These are phyloP conservation scores for Annulohypoxylon stygium DNA, from an alignment of 495 filamentous ascomycete species.

Conservation along the genomic window DNA sequence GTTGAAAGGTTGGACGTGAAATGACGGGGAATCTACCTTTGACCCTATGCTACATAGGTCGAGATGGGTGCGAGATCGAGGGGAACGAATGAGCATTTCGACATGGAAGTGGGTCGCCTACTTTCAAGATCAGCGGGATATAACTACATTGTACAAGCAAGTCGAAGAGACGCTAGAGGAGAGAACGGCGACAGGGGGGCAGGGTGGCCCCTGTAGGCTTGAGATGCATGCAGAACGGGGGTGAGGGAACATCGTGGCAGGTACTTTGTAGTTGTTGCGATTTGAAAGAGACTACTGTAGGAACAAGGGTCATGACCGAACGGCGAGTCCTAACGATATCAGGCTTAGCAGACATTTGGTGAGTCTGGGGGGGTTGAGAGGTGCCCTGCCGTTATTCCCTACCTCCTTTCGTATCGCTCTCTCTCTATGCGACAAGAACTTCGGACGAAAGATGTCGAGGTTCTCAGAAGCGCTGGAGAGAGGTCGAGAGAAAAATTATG, in stretches of 20 bases:
- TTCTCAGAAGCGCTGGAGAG: background rate
- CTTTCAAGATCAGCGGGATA: conserved; percentile 48
- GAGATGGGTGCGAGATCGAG: conserved; percentile 45
- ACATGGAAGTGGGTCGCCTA: conserved; percentile 33
- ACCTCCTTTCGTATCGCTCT: conserved; percentile 25
- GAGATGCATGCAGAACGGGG: conserved; percentile 37
- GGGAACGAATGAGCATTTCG: conserved; percentile 32
- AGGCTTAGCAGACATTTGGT: conserved; percentile 32
- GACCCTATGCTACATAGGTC: conserved; percentile 28
- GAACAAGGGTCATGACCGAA: conserved; percentile 46
- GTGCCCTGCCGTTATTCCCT: conserved; percentile 15
- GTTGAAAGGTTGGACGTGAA: conserved; percentile 23
- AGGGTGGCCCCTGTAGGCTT: conserved; percentile 30
- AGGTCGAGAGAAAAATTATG: background rate
- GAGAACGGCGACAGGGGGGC: conserved; percentile 34
- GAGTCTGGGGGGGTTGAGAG: conserved; percentile 36
- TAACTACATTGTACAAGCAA: conserved; percentile 38
- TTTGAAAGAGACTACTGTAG: conserved; percentile 44
- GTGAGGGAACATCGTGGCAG: conserved; percentile 40
- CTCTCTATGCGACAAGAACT: conserved; percentile 10
- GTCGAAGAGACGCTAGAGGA: conserved; percentile 36
- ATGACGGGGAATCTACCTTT: conserved; percentile 38
- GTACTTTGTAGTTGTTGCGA: conserved; percentile 33
- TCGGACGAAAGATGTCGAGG: background rate
- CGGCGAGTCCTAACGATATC: conserved; percentile 41